A percentile compares a stretch with the other conserved stretches of the same genome.
Evolutionary conservation across 345 rosid genomes (phyloP).

Genomic region (Heritiera littoralis): DNA sequence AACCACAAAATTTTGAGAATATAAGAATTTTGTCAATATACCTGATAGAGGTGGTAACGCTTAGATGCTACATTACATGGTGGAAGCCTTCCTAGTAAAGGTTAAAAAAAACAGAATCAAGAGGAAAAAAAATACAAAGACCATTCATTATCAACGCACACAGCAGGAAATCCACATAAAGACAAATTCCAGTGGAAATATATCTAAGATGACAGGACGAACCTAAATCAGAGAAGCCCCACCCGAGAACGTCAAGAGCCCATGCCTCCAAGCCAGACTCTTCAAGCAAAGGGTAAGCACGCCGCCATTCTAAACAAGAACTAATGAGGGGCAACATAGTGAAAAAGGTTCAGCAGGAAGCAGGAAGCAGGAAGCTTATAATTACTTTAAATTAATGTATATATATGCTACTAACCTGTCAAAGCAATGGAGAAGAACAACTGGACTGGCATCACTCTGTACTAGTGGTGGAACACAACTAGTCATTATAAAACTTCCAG

Average conservation of each 20-base stretch:
- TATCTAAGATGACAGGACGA: slow-evolving; percentile 1
- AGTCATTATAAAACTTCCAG: slow-evolving; percentile 59
- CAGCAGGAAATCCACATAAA: background rate
- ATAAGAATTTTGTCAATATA: slow-evolving; percentile 12
- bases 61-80: slow-evolving; percentile 72
- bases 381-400: background rate
- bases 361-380: background rate
- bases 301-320: slow-evolving; percentile 86
- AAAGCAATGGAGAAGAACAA: slow-evolving; percentile 84
- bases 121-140: background rate
- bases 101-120: background rate
- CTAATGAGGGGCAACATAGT: slow-evolving; percentile 33
- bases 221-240: slow-evolving; percentile 93
- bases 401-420: slow-evolving; percentile 58
- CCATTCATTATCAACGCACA: slow-evolving; percentile 1
- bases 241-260: slow-evolving; percentile 93
- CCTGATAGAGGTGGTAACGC: slow-evolving; percentile 76
- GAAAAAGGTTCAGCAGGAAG: slow-evolving; percentile 4
- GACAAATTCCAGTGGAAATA: background rate
- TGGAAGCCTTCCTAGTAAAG: slow-evolving; percentile 52
- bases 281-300: slow-evolving; percentile 69
- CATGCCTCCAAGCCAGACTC: slow-evolving; percentile 77
- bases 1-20: background rate
- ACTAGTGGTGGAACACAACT: slow-evolving; percentile 63
- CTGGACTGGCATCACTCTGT: slow-evolving; percentile 44